Evolutionary conservation across 1,284 basidiomycete species (phyloP).

Genomic region (Malassezia furfur): DNA sequence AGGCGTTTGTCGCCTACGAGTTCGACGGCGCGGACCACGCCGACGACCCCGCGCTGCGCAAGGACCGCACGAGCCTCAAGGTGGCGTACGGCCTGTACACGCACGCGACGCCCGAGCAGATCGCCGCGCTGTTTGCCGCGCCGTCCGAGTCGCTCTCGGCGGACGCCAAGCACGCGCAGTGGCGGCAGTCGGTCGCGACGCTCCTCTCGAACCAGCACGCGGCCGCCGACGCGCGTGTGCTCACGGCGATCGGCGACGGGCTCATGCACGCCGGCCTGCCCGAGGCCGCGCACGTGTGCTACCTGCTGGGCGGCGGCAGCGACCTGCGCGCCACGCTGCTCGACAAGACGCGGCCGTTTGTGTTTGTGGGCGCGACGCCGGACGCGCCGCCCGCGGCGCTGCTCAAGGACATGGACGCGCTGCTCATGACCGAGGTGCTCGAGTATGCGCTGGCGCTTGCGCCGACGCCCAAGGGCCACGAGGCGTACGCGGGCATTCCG

Average conservation of each 20-base stretch:
- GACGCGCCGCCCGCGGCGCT: conserved; percentile 59
- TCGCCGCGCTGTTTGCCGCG: conserved; percentile 4
- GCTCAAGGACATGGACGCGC: conserved; percentile 64
- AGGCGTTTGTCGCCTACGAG: conserved; percentile 73
- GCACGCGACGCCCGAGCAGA: conserved; percentile 21
- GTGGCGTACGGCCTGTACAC: conserved; percentile 44
- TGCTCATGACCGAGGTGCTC: conserved; percentile 79
- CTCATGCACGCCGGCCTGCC: conserved; percentile 63
- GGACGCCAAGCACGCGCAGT: conserved; percentile 18
- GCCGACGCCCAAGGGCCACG: conserved; percentile 69
- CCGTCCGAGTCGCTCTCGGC: conserved; percentile 1
- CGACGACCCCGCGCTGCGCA: conserved; percentile 9
- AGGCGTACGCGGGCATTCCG: conserved; percentile 69
- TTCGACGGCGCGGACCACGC: conserved; percentile 52
- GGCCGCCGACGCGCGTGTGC: conserved; percentile 57
- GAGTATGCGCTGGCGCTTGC: conserved; percentile 81
- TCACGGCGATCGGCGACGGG: conserved; percentile 79
- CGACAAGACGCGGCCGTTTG: neutral
- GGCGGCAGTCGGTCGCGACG: conserved; percentile 66
- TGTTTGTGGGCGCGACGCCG: conserved; percentile 48
- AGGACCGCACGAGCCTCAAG: conserved; percentile 37
- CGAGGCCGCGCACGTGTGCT: conserved; percentile 84
- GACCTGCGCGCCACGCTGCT: conserved; percentile 50
- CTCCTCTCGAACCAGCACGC: conserved; percentile 65
- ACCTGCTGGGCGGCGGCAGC: conserved; percentile 53